Evolutionary conservation across 202 grass and related monocot genomes (phyloP), one percentile per base, ranked within the genome.

Genomic region (Alloteropsis angusta): DNA sequence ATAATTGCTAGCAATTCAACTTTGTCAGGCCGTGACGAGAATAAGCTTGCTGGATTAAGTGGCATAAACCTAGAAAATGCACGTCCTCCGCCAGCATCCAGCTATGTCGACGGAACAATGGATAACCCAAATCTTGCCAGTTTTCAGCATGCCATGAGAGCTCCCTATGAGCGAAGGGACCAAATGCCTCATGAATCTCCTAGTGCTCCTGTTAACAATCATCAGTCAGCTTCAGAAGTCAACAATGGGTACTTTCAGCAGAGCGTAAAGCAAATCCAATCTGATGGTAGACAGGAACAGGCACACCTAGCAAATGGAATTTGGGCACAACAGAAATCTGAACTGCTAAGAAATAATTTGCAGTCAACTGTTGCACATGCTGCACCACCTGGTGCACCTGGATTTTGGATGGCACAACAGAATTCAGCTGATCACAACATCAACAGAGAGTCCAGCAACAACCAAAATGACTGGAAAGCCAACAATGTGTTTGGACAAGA

Each of bases 341-440:
- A 88, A 83, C 61, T 59, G 78, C 78, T 63, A 58, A 89, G 91
- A 72, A 92, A 63, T 80, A 93, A 75, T 84, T 80, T 72, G 41
- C 79, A 83, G 37, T 54, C 36, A 43, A 69, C 80, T 60, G 85
- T 73, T 82, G 63, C 49, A 17, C 84, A 76, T 60, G 85, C 77
- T 82, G 63, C 49, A 17, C 84, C 85, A 35, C 81, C 88, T 73
- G 80, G 72, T 43, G 50, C 54, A 7, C 92, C 88, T 38, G 90
- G 84, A 80, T 81, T 87, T 86, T 96, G 96, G 96, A 86, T 84
- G 82, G 72, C 84, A 66, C 92, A 93, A 47, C 90, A 96, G 78
- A 90, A 75, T 50, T 57, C 58, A 56, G 64, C 77, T 78, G 35
- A 84, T 84, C 83, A 82, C 38, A 86, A 66, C 82, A 41, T 83